Conservation (phyloP, 345 rosid genomes). For the Euphorbia lathyris region DNA sequence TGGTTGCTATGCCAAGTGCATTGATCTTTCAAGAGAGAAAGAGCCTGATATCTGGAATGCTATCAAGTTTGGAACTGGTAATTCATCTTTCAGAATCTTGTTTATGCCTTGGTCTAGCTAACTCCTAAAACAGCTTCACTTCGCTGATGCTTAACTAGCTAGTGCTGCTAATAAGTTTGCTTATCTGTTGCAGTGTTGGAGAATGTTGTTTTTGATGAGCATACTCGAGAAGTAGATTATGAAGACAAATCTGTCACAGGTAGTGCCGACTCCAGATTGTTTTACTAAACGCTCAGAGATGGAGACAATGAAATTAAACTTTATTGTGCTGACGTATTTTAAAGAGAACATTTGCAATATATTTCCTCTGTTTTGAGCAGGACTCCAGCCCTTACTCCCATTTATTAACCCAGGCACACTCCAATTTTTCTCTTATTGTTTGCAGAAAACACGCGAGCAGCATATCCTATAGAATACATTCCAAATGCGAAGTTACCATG, state of each 20-base stretch:
- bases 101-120: background rate
- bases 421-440: background rate
- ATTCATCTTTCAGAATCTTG: background rate
- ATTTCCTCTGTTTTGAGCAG: background rate
- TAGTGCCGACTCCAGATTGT: conserved; percentile 13
- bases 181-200: conserved; percentile 60
- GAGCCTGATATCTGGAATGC: conserved; percentile 98
- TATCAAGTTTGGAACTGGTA: conserved; percentile 94
- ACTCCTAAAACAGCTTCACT: background rate
- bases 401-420: background rate
- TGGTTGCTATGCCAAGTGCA: conserved; percentile 97
- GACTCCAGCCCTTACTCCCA: background rate
- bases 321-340: background rate
- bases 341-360: too few species aligned
- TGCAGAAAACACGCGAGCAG: conserved; percentile 38
- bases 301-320: background rate
- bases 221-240: conserved; percentile 80
- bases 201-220: conserved; percentile 95
- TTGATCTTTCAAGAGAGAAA: conserved; percentile 87
- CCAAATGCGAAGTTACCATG: conserved; percentile 36
- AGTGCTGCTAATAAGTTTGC: conserved; percentile 6
- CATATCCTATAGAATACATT: conserved; percentile 33
- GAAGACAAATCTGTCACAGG: conserved; percentile 87
- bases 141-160: background rate
- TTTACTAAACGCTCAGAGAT: background rate